Percentiles rank a stretch among this genome's conserved stretches.
phyloP scores from a whole-genome alignment of 1,284 basidiomycete species.

The Hemileia vastatrix region DNA sequence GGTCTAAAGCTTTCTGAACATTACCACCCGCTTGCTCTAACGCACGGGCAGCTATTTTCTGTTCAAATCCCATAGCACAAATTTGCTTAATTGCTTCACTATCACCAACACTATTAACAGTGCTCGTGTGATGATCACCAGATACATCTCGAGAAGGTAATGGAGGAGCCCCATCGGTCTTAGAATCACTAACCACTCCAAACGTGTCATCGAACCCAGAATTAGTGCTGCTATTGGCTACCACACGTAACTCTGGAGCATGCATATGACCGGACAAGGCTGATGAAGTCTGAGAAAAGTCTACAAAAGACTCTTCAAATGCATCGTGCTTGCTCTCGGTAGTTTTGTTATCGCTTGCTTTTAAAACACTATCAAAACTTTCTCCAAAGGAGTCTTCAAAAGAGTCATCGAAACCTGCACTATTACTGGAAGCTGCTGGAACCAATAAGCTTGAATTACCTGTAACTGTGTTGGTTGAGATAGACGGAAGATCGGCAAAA shows the following conservation, averaged over 20 bases:
- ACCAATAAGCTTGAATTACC: too few species aligned
- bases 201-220: too few species aligned
- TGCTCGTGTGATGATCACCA: too few species aligned
- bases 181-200: too few species aligned
- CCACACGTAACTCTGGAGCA: too few species aligned
- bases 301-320: constrained; percentile 4
- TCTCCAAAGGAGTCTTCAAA: too few species aligned
- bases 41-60: constrained; percentile 8
- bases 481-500: constrained; percentile 11
- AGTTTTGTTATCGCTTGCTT: neutral
- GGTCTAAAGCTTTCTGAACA: constrained; percentile 13
- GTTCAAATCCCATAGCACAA: constrained; percentile 17
- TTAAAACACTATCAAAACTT: constrained; percentile 9
- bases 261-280: too few species aligned
- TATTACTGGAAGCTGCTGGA: neutral
- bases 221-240: too few species aligned
- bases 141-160: too few species aligned
- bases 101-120: constrained; percentile 9
- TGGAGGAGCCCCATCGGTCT: too few species aligned
- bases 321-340: constrained; percentile 1
- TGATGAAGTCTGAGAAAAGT: too few species aligned
- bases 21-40: constrained; percentile 15
- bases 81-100: constrained; percentile 14
- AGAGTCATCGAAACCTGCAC: constrained; percentile 14
- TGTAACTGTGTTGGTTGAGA: neutral